Base-by-base conservation (phyloP, 2,329 filamentous ascomycete genomes). In the Colletotrichum lini region DNA sequence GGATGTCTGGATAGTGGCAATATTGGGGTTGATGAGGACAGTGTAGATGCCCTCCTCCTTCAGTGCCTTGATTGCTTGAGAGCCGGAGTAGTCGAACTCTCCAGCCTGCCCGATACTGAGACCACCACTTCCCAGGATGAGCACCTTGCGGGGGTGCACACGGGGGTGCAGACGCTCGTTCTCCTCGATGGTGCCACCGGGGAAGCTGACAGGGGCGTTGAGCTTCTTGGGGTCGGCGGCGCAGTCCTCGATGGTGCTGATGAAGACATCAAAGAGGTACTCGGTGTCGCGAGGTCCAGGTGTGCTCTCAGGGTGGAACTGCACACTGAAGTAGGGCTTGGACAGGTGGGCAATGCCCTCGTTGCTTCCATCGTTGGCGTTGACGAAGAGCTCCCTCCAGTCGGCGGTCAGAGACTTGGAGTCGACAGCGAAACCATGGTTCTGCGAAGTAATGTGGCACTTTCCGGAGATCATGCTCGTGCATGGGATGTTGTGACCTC, bases 11-110 rank as follows among this genome's bases (percentile, higher is more conserved):
- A 98, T 98, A 0, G 96, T 99, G 75, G 96, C 96, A 80, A 99
- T 98, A 81, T 99, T 99, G 69, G 96, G 96, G 85, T 99, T 99
- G 88, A 99, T 98, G 74, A 99, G 87, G 74, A 99, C 92, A 3
- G 96, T 98, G 86, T 98, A 98, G 78, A 98, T 98, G 72, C 95
- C 96, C 84, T 98, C 96, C 82, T 98, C 93, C 84, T 98, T 98
- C 77, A 99, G 81, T 47, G 96, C 96, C 86, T 99, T 99, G 87
- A 99, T 98, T 56, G 96, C 96, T 83, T 99, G 96, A 82, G 94
- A 97, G 74, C 96, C 96, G 65, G 96, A 98, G 86, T 99, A 99
- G 81, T 99, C 96, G 76, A 99, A 99, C 82, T 99, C 96, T 82
- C 96, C 96, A 74, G 96, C 96, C 82, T 99, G 96, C 16, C 96